Conservation (phyloP, 2,329 filamentous ascomycete species). For the Ophiostoma australiae region DNA sequence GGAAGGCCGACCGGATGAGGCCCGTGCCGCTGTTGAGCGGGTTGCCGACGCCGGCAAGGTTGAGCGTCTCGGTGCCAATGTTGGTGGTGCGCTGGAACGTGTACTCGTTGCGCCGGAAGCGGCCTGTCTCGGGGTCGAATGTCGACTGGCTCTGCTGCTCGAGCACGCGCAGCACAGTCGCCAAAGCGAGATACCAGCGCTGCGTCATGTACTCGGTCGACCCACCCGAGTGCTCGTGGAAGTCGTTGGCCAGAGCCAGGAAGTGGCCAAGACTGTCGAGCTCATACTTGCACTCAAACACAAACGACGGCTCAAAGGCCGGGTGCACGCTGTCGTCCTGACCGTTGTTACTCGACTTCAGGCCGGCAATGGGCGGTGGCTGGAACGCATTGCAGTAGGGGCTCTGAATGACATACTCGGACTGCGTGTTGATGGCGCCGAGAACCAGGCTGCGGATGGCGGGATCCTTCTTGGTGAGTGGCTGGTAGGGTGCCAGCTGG, state of each 20-base stretch:
- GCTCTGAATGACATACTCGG: slow-evolving; percentile 87
- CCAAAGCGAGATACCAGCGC: slow-evolving; percentile 73
- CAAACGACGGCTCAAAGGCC: slow-evolving; percentile 71
- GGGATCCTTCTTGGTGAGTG: slow-evolving; percentile 73
- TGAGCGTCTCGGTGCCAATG: slow-evolving; percentile 84
- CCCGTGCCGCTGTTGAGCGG: slow-evolving; percentile 80
- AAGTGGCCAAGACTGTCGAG: slow-evolving; percentile 93
- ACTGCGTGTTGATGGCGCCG: slow-evolving; percentile 48
- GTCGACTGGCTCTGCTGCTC: slow-evolving; percentile 75
- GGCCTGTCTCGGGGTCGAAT: slow-evolving; percentile 63
- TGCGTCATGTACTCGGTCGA: slow-evolving; percentile 72
- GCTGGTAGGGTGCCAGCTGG: slow-evolving; percentile 85
- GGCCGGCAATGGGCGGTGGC: slow-evolving; percentile 76
- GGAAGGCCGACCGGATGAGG: slow-evolving; percentile 83
- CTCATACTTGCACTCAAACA: slow-evolving; percentile 99
- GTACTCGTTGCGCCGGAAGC: slow-evolving; percentile 69
- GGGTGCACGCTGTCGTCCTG: slow-evolving; percentile 84
- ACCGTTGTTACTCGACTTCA: slow-evolving; percentile 66
- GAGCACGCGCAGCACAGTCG: slow-evolving; percentile 68
- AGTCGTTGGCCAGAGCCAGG: slow-evolving; percentile 78
- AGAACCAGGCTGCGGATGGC: slow-evolving; percentile 56
- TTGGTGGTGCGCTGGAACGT: slow-evolving; percentile 79
- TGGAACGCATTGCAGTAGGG: slow-evolving; percentile 99
- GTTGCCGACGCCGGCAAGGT: slow-evolving; percentile 78
- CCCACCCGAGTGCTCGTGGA: slow-evolving; percentile 66